Conservation (phyloP, 768 basidiomycete genomes). For the Plicaturopsis crispa region DNA sequence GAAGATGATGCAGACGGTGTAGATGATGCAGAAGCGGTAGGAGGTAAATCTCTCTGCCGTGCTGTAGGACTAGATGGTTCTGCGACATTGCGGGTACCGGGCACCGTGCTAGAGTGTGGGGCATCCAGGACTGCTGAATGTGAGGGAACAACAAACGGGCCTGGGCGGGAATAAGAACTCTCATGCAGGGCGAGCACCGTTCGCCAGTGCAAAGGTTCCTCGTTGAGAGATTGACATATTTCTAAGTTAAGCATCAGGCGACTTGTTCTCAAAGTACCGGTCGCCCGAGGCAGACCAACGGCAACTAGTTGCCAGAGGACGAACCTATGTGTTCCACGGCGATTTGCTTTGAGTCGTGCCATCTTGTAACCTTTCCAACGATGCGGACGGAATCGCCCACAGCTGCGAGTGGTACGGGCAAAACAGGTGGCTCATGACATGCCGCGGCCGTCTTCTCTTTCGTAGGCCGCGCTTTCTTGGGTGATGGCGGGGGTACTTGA, state of each 20-base stretch:
- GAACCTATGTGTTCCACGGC: conserved; percentile 44
- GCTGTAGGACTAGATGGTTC: too few relatives aligned
- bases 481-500: conserved; percentile 7
- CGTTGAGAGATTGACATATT: conserved; percentile 40
- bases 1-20: conserved; percentile 7
- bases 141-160: conserved; percentile 44
- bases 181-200: conserved; percentile 45
- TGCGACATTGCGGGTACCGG: too few relatives aligned
- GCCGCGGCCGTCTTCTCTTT: conserved; percentile 3
- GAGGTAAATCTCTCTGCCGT: conserved; percentile 15
- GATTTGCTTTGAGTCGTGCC: conserved; percentile 37
- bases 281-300: too few relatives aligned
- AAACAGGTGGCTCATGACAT: conserved; percentile 4
- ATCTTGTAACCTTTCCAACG: conserved; percentile 34
- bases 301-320: too few relatives aligned
- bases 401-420: conserved; percentile 29
- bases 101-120: too few relatives aligned
- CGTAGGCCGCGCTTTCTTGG: conserved; percentile 10
- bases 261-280: too few relatives aligned
- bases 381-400: conserved; percentile 42
- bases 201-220: conserved; percentile 53
- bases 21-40: conserved; percentile 10
- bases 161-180: conserved; percentile 37
- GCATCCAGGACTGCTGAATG: background rate
- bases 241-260: conserved; percentile 22